Conservation (phyloP, 345 rosid species). For the Populus alba region DNA sequence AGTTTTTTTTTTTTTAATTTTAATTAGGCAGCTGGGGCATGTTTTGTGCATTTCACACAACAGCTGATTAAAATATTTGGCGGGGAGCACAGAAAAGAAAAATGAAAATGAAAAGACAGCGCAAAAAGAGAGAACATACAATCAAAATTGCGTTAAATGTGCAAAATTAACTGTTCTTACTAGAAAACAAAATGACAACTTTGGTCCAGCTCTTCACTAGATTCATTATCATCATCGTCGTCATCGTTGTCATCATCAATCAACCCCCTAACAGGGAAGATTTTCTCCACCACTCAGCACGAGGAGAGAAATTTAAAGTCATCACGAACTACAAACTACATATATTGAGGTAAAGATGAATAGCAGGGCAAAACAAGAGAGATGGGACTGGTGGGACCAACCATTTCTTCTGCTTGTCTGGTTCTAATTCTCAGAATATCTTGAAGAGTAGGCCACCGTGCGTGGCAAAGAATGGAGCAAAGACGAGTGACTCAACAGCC, state of each 20-base stretch:
- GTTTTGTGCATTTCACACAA: no score
- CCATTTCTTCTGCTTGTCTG: not conserved
- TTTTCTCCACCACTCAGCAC: not conserved
- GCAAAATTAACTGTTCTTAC: not conserved
- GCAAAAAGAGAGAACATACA: not conserved
- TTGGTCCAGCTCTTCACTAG: not conserved
- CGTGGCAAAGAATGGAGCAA: conserved; percentile 93
- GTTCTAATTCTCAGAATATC: conserved; percentile 37
- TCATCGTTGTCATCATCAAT: not conserved
- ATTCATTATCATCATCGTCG: not conserved
- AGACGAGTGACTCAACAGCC: conserved; percentile 96
- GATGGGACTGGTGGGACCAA: not conserved
- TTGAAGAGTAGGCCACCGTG: conserved; percentile 94
- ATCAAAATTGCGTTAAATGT: not conserved
- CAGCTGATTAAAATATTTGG: not conserved
- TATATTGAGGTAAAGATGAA: not conserved
- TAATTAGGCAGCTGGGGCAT: no score
- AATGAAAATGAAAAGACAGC: not conserved
- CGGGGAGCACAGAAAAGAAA: not conserved
- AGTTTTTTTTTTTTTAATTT: no score
- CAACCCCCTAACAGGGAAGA: not conserved
- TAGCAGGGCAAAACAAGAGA: not conserved
- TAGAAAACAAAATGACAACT: not conserved
- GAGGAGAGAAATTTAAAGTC: conserved; percentile 1
- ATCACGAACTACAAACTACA: conserved; percentile 13